Evolutionary conservation across 2,329 filamentous ascomycete species (phyloP).

Genomic region (Hypoxylon rubiginosum): DNA sequence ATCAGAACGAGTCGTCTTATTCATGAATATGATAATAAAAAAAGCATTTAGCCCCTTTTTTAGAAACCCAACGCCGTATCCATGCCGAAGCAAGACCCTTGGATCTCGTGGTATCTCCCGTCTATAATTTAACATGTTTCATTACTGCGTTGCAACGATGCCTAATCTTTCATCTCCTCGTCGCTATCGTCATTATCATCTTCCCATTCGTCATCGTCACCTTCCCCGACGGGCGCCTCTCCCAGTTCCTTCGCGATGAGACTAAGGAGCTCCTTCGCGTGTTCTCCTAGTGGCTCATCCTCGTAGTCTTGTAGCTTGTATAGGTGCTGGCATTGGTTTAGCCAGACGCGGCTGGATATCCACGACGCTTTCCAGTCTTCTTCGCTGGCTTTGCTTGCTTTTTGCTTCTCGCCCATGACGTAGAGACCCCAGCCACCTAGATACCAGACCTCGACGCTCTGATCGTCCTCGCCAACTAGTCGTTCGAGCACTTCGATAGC

Average conservation of each 20-base stretch:
- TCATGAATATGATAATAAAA: conserved; percentile 5
- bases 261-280: conserved; percentile 78
- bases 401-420: conserved; percentile 79
- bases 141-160: conserved; percentile 7
- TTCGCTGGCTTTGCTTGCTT: conserved; percentile 58
- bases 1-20: conserved; percentile 3
- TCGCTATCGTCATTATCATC: conserved; percentile 64
- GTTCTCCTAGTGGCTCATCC: conserved; percentile 81
- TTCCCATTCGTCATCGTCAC: conserved; percentile 65
- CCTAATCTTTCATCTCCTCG: conserved; percentile 68
- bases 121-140: conserved; percentile 26
- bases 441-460: conserved; percentile 97
- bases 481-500: conserved; percentile 88
- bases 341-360: conserved; percentile 84
- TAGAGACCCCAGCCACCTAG: conserved; percentile 94
- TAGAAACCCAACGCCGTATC: conserved; percentile 45
- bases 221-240: conserved; percentile 68
- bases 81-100: conserved; percentile 43
- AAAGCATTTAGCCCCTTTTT: conserved; percentile 38
- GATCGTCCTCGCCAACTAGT: conserved; percentile 88
- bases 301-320: conserved; percentile 86
- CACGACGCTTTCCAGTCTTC: conserved; percentile 73
- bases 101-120: conserved; percentile 45
- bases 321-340: conserved; percentile 84
- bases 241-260: conserved; percentile 75